These are phyloP conservation scores for Calophaca sinica DNA, from an alignment of 306 rosid genomes.

Conservation along the genomic window DNA sequence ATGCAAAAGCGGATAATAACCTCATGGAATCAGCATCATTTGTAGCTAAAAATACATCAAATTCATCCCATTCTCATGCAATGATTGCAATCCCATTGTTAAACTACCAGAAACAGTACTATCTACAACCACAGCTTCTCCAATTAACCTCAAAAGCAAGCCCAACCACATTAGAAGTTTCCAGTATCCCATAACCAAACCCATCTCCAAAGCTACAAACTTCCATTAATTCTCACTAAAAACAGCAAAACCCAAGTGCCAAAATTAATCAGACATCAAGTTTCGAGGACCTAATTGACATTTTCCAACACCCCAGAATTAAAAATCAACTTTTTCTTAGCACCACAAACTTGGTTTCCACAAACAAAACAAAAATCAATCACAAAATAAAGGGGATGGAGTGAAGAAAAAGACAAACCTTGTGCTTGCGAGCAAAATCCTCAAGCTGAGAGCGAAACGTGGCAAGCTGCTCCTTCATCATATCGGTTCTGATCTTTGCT, in stretches of 20 bases:
- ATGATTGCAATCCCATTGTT: background rate
- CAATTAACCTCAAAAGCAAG: background rate
- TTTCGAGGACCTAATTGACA: background rate
- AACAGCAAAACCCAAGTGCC: background rate
- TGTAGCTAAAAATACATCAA: conserved; percentile 6
- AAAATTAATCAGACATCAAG: background rate
- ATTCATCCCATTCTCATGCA: background rate
- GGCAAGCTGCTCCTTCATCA: conserved; percentile 92
- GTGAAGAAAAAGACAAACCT: conserved; percentile 50
- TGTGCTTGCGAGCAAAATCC: conserved; percentile 95
- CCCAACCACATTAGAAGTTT: background rate
- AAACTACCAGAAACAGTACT: background rate
- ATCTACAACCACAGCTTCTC: background rate
- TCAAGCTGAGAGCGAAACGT: conserved; percentile 93
- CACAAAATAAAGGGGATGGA: background rate
- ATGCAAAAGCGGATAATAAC: too few species aligned
- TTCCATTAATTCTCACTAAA: background rate
- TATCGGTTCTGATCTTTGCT: conserved; percentile 87
- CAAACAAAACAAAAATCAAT: background rate
- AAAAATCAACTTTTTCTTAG: conserved; percentile 25
- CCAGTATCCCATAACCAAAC: conserved; percentile 20
- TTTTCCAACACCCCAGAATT: conserved; percentile 26
- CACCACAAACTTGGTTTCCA: background rate
- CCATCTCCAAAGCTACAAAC: conserved; percentile 33
- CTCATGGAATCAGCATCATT: too few species aligned